Conservation (phyloP, 1,284 basidiomycete species). For the Trichosporon sp. region DNA sequence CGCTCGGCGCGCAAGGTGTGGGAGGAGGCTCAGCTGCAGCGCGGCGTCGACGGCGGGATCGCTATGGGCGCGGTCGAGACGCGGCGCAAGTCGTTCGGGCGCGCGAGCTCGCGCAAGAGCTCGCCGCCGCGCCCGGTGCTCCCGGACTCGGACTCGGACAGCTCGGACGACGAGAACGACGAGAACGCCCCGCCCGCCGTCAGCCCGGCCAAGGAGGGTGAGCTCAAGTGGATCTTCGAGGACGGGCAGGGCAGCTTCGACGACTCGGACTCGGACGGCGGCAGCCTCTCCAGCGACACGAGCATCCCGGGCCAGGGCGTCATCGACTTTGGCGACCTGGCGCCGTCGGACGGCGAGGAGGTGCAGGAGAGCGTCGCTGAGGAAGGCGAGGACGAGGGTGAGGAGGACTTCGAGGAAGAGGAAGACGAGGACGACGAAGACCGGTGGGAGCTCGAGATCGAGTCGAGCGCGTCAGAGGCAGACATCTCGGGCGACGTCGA, state of each 20-base stretch:
- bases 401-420: constrained; percentile 8
- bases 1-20: constrained; percentile 43
- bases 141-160: constrained; percentile 10
- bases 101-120: constrained; percentile 27
- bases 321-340: constrained; percentile 15
- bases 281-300: constrained; percentile 34
- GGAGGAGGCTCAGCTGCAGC: constrained; percentile 29
- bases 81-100: constrained; percentile 32
- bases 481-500: constrained; percentile 6
- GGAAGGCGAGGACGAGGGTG: constrained; percentile 11
- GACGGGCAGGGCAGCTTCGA: constrained; percentile 26
- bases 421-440: neutral
- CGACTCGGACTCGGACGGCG: constrained; percentile 35
- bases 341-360: constrained; percentile 10
- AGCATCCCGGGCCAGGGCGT: constrained; percentile 34
- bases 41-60: constrained; percentile 37
- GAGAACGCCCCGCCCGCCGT: constrained; percentile 11
- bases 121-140: constrained; percentile 9
- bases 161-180: constrained; percentile 19
- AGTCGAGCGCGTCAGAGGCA: neutral
- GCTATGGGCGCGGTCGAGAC: constrained; percentile 30
- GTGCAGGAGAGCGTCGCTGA: neutral
- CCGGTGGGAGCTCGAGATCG: neutral
- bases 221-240: constrained; percentile 33
- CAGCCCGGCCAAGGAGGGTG: neutral